phyloP scores from a whole-genome alignment of 202 grass and related monocot genomes.

The Setaria viridis region DNA sequence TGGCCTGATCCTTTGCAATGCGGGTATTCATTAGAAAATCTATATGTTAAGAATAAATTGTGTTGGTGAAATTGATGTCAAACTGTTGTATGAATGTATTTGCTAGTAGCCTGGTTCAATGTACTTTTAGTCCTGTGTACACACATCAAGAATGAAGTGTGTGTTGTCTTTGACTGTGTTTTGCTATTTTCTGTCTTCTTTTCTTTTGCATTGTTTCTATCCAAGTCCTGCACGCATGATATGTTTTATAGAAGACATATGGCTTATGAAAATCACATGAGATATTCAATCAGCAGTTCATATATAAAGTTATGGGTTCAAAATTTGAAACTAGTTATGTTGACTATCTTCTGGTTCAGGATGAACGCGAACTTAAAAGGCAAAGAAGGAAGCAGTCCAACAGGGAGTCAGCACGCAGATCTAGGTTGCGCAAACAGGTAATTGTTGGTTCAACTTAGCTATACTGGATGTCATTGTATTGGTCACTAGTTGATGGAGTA shows the following conservation, averaged over 20 bases:
- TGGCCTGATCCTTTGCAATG: background rate
- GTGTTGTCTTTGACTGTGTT: background rate
- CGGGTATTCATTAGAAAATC: background rate
- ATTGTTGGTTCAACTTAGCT: constrained; percentile 26
- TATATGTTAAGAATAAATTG: constrained; percentile 21
- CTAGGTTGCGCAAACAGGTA: constrained; percentile 98
- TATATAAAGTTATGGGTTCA: no score
- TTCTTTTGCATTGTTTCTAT: background rate
- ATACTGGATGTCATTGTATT: constrained; percentile 9
- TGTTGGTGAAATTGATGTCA: constrained; percentile 23
- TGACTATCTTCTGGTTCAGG: constrained; percentile 58
- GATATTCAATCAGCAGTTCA: no score
- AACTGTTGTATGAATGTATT: constrained; percentile 19
- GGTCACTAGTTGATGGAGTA: constrained; percentile 30
- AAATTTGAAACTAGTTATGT: constrained; percentile 27
- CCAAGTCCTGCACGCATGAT: background rate
- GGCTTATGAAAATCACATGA: no score
- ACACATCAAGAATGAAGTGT: background rate
- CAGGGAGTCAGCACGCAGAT: constrained; percentile 97
- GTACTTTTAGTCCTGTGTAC: background rate
- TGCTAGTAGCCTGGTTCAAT: background rate
- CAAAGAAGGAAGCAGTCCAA: constrained; percentile 99
- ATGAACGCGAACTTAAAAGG: constrained; percentile 94
- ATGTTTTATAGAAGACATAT: constrained; percentile 13
- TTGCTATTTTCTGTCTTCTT: background rate